A percentile compares a stretch with the other conserved stretches of the same genome.
phyloP scores from a whole-genome alignment of 73 alveolate genomes.

The Stentor roeselii region DNA sequence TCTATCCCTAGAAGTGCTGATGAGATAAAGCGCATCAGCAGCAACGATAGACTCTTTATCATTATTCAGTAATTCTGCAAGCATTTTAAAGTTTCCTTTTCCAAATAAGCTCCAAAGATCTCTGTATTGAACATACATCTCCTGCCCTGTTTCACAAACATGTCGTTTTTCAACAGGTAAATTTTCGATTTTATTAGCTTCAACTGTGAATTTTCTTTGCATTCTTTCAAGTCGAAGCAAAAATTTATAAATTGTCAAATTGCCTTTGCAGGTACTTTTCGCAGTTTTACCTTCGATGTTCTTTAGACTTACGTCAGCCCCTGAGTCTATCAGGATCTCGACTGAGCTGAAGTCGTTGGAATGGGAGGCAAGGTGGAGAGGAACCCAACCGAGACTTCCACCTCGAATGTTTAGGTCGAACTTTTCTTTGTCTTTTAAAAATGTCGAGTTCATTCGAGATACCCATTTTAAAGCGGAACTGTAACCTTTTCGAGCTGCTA shows the following conservation, averaged over 20 bases:
- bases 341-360: slow-evolving; percentile 12
- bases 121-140: not conserved
- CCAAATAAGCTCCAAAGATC: too few relatives aligned
- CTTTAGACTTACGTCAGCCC: slow-evolving; percentile 20
- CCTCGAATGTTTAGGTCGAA: slow-evolving; percentile 28
- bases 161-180: too few relatives aligned
- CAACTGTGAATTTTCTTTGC: not conserved
- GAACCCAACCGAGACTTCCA: slow-evolving; percentile 27
- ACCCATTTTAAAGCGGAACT: slow-evolving; percentile 25
- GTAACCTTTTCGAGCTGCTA: slow-evolving; percentile 26
- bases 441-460: not conserved
- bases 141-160: not conserved
- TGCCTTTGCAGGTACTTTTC: not conserved
- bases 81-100: too few relatives aligned
- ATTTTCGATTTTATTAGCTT: not conserved
- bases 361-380: slow-evolving; percentile 33
- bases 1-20: not conserved
- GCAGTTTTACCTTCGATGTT: slow-evolving; percentile 17
- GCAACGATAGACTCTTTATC: not conserved
- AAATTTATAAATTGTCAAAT: slow-evolving; percentile 12
- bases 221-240: not conserved
- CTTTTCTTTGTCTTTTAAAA: not conserved
- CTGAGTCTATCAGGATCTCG: slow-evolving; percentile 13
- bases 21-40: not conserved
- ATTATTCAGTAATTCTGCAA: not conserved